Base-by-base conservation (phyloP, 78 protist genomes). In the Dictyostelium purpureum region DNA sequence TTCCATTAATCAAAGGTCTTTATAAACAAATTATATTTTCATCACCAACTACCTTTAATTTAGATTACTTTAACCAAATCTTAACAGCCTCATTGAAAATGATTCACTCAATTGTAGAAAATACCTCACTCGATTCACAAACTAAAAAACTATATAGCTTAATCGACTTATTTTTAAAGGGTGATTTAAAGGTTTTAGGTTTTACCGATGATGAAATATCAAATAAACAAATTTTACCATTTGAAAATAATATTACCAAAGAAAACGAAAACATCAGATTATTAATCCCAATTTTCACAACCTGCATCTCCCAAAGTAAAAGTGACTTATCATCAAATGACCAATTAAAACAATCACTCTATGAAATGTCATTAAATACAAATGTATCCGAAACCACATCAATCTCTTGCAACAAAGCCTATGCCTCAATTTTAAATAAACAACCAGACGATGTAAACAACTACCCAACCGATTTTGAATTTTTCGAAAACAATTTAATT, bases 231-330 rank as follows among this genome's bases (percentile, higher is more conserved):
- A 42, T 70, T 19, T 31, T 73, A 59, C 91, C 91, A 45, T 73
- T 85, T 33, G 37, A 28, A 56, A 19, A 19, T 9, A 42, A 4
- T 6, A n/a, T 71, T 7, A 4, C 79, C 5, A n/a, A n/a, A n/a
- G n/a, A n/a, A n/a, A n/a, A n/a, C n/a, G n/a, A n/a, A n/a, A n/a
- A n/a, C n/a, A 2, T 28, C 7, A 52, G 51, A 31, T 59, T 42
- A n/a, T 43, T 85, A 52, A 73, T 85, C n/a, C 91, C 91, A 52
- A 66, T 85, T 9, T 73, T 85, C 12, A 57, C 79, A 16, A 59
- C 24, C 45, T 42, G 70, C 5, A 57, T 85, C 26, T 85, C 78
- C 2, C 91, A 85, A 37, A 45, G 77, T 33, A 85, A 85, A 61
- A 40, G 26, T 11, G 91, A 85, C 42, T 31, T 85, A 26, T 73